These are phyloP conservation scores for sunflower (Helianthus annuus) DNA, from an alignment of 129 eudicot genomes.

Conservation along the genomic window HanXRQr2.0-SUNRISE NC_035443.2:178704665-178705164, in stretches of 20 bases:
- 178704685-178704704: background rate
- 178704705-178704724: conserved; percentile 23
- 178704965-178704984: background rate
- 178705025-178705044: conserved; percentile 55
- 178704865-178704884: conserved; percentile 50
- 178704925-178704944: conserved; percentile 71
- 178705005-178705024: conserved; percentile 5
- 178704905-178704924: conserved; percentile 89
- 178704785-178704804: conserved; percentile 86
- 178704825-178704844: conserved; percentile 4
- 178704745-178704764: conserved; percentile 75
- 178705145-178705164: background rate
- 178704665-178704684: background rate
- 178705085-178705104: conserved; percentile 67
- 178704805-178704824: conserved; percentile 1
- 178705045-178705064: conserved; percentile 86
- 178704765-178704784: conserved; percentile 63
- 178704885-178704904: conserved; percentile 83
- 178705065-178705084: conserved; percentile 70
- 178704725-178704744: conserved; percentile 78
- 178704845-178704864: background rate
- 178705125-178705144: background rate
- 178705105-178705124: conserved; percentile 71
- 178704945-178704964: conserved; percentile 53
- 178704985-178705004: background rate